A percentile compares a stretch with the other conserved stretches of the same genome.
These are phyloP conservation scores for Pseudomicrostroma phylloplanum DNA, from an alignment of 1,284 basidiomycete species.

Conservation along the genomic window DNA sequence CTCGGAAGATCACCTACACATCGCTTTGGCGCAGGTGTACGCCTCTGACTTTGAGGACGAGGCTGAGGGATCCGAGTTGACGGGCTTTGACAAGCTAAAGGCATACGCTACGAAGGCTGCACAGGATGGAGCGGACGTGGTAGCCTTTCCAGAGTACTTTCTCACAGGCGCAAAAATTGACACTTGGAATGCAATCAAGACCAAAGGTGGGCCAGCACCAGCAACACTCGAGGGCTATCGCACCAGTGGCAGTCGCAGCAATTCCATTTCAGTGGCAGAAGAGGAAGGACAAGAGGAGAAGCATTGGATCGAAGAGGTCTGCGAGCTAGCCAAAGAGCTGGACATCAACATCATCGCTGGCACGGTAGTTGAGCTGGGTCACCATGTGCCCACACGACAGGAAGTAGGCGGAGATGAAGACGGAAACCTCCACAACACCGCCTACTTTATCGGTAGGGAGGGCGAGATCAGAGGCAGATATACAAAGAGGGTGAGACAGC, in stretches of 20 bases:
- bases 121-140: constrained; percentile 27
- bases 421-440: constrained; percentile 39
- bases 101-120: constrained; percentile 22
- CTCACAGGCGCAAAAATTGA: constrained; percentile 40
- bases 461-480: constrained; percentile 36
- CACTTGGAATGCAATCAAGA: constrained; percentile 21
- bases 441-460: constrained; percentile 36
- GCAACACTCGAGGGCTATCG: neutral
- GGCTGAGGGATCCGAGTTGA: neutral
- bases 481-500: constrained; percentile 27
- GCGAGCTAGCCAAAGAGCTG: constrained; percentile 23
- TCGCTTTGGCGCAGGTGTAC: constrained; percentile 15
- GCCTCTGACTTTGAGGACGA: neutral
- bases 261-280: neutral
- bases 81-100: constrained; percentile 25
- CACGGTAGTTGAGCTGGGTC: constrained; percentile 38
- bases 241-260: too few relatives aligned
- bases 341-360: constrained; percentile 47
- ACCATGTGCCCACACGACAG: constrained; percentile 13
- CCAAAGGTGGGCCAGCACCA: constrained; percentile 1
- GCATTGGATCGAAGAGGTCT: constrained; percentile 30
- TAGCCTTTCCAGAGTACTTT: constrained; percentile 49
- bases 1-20: neutral
- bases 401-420: constrained; percentile 5
- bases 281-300: constrained; percentile 21